Base-by-base conservation (phyloP, 805 yeast species). In the Zygosaccharomyces lentus region DNA sequence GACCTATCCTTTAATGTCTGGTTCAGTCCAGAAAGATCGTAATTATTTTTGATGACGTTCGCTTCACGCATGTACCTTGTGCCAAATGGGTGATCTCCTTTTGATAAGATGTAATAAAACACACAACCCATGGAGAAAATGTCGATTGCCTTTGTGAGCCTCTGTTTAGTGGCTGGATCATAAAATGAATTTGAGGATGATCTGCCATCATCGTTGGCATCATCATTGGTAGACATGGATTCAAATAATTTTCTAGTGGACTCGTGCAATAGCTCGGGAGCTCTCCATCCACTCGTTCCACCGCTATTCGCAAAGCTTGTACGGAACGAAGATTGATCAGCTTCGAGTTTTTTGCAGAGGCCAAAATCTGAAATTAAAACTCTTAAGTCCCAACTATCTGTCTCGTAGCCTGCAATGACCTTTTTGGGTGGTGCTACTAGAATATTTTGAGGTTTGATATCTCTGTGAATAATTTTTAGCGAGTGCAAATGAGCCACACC, bases 211-310 rank as follows among this genome's bases (percentile, higher is more conserved):
- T 68, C 64, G 9, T 54, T 43, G 17, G 64, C 72, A 35, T 73
- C 77, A 19, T 76, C 63, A 1, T 34, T 34, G 25, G 34, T 47
- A 21, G 45, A 24, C 29, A 49, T 46, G 12, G 46, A 40, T n/a
- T 49, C 50, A 25, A 46, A 37, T 12, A 49, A 40, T 30, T 46
- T 37, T 38, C 50, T 40, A 12, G 50, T 49, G 7, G 61, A 49
- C 1, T 52, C 59, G 36, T 57, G 59, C 30, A 87, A 66, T 27
- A 87, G 65, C 58, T 93, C 99, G 0, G 99, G 99, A 0, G 99
- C 98, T 56, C 97, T 77, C 99, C 99, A 93, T 2, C 99, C 99
- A 3, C 93, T 79, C 0, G 99, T 93, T 1, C 99, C 99, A 0
- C 97, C 96, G 15, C 95, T 95, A 57, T 88, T 82, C 0, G 93